Base-by-base conservation (phyloP, 345 rosid genomes). In the Clausena lansium region DNA sequence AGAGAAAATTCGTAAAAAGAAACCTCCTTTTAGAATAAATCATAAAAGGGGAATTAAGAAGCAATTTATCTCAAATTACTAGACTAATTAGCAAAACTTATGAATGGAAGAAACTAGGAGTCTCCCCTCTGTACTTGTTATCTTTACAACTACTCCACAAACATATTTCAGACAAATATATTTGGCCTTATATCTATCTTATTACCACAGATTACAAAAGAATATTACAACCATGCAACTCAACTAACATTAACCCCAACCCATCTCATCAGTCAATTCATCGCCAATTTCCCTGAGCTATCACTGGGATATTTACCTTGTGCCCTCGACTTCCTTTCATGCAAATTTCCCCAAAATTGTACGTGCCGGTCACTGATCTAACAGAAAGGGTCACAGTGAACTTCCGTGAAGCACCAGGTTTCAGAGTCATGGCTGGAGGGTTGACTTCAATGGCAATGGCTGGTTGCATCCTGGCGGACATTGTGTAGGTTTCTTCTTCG, bases 321-420 rank as follows among this genome's bases (percentile, higher is more conserved):
- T 97, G 99, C 33, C 99, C 98, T 73, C 98, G 74, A 87, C 95
- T 97, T 58, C 99, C 99, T 87, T 94, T 97, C 91, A 97, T 65
- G 61, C 83, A 58, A 65, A 97, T 83, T 78, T 90, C 89, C 65
- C 99, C 99, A 7, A 97, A 97, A 87, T 93, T 89, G 80, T 97
- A 97, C 22, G 69, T 71, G 80, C 96, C 93, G 0, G 89, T 87
- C 59, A 93, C 90, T 1, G 94, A 84, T 80, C 98, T 80, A 39
- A 85, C 87, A 1, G 94, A 88, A 2, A 97, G 94, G 57, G 90
- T 90, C 61, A 90, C 97, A 0, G 91, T 57, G 79, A 94, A 90
- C 77, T 81, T 87, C 71, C 90, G 84, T 1, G 97, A 90, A 45
- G 93, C 92, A 20, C 97, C 96, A 0, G 87, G 78, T 74, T 60